A percentile compares a stretch with the other conserved stretches of the same genome.
Evolutionary conservation across 2,329 filamentous ascomycete genomes (phyloP).

Genomic region (Anthostomella pinea): DNA sequence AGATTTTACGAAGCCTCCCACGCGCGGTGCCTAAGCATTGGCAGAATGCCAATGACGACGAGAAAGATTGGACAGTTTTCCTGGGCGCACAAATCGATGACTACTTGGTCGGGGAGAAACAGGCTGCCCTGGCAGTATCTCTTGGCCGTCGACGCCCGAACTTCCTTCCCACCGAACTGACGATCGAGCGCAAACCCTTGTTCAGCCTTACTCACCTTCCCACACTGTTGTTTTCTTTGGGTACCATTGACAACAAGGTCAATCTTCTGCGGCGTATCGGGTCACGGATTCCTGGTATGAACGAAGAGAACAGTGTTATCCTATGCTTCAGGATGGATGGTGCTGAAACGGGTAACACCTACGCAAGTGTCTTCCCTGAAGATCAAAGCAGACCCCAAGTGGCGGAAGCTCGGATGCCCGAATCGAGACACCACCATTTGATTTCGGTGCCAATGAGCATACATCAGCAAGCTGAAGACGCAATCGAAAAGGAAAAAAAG

Average conservation of each 20-base stretch:
- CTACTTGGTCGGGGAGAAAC: not conserved
- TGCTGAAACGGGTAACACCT: not conserved
- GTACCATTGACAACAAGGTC: no score
- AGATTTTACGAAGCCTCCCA: not conserved
- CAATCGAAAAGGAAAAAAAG: no score
- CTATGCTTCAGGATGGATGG: slow-evolving; percentile 1
- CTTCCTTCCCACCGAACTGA: not conserved
- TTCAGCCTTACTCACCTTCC: no score
- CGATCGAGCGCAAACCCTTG: no score
- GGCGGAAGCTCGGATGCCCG: no score
- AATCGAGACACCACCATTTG: no score
- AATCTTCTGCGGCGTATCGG: no score
- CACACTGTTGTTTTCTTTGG: no score
- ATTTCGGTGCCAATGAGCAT: no score
- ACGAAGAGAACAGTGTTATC: slow-evolving; percentile 3
- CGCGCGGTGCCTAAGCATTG: not conserved
- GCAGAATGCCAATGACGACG: not conserved
- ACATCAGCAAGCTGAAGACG: no score
- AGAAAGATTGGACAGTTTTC: not conserved
- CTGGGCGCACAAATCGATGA: not conserved
- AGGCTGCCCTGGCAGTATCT: not conserved
- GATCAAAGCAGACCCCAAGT: no score
- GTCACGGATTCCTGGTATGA: slow-evolving; percentile 3
- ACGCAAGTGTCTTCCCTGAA: not conserved
- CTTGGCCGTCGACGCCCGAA: slow-evolving; percentile 1